Evolutionary conservation across 768 basidiomycete species (phyloP).

Genomic region (Phlebiopsis gigantea): DNA sequence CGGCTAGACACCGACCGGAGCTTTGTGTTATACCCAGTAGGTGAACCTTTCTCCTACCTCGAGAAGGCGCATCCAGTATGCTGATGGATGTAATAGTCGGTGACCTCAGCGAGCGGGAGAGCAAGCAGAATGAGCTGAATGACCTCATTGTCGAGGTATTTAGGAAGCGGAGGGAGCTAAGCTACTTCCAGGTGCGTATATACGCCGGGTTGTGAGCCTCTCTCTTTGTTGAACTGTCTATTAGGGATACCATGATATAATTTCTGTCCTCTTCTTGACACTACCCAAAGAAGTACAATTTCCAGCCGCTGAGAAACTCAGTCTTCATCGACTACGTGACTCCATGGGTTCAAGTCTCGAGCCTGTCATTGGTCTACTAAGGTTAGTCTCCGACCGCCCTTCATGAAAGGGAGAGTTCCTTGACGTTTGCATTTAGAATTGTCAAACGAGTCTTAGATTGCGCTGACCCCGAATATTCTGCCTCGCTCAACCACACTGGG

Average conservation of each 20-base stretch:
- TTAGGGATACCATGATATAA: conserved; percentile 93
- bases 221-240: no score
- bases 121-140: conserved; percentile 62
- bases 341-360: conserved; percentile 85
- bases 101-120: conserved; percentile 37
- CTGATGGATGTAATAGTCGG: conserved; percentile 10
- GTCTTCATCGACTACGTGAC: conserved; percentile 75
- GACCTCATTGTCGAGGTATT: conserved; percentile 71
- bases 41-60: conserved; percentile 36
- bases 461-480: conserved; percentile 65
- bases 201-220: background rate
- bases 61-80: background rate
- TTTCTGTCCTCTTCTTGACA: conserved; percentile 77
- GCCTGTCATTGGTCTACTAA: conserved; percentile 75
- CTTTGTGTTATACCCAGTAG: conserved; percentile 90
- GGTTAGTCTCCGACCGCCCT: conserved; percentile 33
- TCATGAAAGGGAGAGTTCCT: background rate
- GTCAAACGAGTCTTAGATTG: conserved; percentile 72
- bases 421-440: conserved; percentile 25
- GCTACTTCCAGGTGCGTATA: conserved; percentile 72
- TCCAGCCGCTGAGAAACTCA: conserved; percentile 63
- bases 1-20: conserved; percentile 86
- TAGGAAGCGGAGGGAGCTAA: conserved; percentile 62
- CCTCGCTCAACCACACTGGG: conserved; percentile 58
- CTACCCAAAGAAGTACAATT: conserved; percentile 56